These are phyloP conservation scores for Diospyros kaki DNA, from an alignment of 148 eudicot genomes.

Conservation along the genomic window DNA sequence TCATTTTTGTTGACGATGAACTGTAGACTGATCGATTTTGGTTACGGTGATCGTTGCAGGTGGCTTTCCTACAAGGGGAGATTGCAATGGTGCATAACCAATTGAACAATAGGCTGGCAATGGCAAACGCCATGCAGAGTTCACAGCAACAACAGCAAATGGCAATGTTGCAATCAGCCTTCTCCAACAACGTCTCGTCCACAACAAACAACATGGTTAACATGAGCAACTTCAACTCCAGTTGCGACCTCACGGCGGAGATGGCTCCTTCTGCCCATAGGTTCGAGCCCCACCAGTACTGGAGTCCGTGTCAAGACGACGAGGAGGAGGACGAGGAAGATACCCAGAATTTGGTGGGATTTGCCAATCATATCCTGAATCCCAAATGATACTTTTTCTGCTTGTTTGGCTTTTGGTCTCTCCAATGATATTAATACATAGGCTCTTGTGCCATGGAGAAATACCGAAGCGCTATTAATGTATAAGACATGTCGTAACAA, in stretches of 20 bases:
- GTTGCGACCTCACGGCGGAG: conserved; percentile 22
- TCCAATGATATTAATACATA: no score
- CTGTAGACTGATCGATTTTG: no score
- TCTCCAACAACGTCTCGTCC: conserved; percentile 53
- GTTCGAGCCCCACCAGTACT: conserved; percentile 43
- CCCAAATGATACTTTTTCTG: neutral
- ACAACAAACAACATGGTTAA: conserved; percentile 46
- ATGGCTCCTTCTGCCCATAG: conserved; percentile 28
- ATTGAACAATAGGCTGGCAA: conserved; percentile 41
- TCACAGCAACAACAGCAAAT: conserved; percentile 24
- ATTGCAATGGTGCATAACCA: conserved; percentile 61
- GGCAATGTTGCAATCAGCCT: conserved; percentile 40
- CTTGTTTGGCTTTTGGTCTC: no score
- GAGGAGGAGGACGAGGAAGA: conserved; percentile 70
- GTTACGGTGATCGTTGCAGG: conserved; percentile 25
- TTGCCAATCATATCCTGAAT: conserved; percentile 45
- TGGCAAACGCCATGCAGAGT: conserved; percentile 50
- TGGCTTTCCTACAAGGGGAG: conserved; percentile 64
- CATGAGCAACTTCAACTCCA: conserved; percentile 23
- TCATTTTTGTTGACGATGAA: no score
- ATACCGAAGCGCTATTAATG: no score
- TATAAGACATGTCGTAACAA: no score
- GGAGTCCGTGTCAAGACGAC: conserved; percentile 24
- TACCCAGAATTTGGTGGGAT: conserved; percentile 38
- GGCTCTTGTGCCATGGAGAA: no score